Conservation (phyloP, 208 protist genomes). For the Trypanosoma boissoni region DNA sequence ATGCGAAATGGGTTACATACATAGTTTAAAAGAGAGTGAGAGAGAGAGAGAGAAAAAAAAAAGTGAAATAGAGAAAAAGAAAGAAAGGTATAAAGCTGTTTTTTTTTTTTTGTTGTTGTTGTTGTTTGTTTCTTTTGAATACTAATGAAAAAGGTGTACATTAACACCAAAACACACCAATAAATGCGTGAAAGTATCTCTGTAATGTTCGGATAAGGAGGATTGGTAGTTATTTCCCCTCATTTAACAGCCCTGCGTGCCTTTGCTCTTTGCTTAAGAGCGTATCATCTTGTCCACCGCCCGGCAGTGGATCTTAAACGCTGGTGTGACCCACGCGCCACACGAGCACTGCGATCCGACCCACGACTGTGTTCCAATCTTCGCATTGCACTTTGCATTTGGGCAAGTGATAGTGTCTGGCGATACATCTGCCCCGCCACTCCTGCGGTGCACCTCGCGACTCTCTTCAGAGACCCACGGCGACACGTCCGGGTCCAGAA, state of each 20-base stretch:
- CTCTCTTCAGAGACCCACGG: conserved; percentile 71
- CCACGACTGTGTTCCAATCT: conserved; percentile 88
- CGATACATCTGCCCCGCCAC: conserved; percentile 34
- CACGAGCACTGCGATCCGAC: conserved; percentile 79
- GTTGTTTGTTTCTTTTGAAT: too few species aligned
- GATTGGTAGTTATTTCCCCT: background rate
- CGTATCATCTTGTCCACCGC: conserved; percentile 52
- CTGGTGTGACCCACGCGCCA: conserved; percentile 79
- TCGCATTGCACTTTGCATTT: conserved; percentile 52
- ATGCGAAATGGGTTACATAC: background rate
- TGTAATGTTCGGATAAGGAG: too few species aligned
- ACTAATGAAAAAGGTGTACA: too few species aligned
- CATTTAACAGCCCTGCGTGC: background rate
- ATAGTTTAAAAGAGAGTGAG: background rate
- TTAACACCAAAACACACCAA: too few species aligned
- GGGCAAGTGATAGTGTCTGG: conserved; percentile 87
- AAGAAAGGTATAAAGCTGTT: background rate
- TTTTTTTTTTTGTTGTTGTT: too few species aligned
- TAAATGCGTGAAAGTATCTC: too few species aligned
- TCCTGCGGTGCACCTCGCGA: conserved; percentile 31
- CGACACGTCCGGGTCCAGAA: conserved; percentile 69
- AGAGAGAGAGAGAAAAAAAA: background rate
- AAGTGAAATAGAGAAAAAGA: background rate
- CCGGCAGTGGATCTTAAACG: conserved; percentile 75
- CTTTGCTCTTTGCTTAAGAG: background rate